Evolutionary conservation across 164 flowering plant genomes (phyloP), one percentile per base, ranked within the genome.

Genomic region (Liriodendron chinense): DNA sequence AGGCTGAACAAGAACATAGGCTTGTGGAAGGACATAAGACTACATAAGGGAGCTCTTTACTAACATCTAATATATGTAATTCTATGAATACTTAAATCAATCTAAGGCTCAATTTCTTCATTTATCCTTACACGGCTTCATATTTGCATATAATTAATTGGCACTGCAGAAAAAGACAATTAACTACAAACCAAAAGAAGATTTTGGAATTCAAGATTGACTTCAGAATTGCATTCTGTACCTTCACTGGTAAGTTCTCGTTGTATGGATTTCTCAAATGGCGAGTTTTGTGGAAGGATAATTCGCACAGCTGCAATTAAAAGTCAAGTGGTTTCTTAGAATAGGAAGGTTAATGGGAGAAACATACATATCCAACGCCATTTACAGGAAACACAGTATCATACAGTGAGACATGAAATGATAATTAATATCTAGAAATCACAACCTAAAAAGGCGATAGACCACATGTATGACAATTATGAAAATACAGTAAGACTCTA

Each of bases 161-260:
- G 43, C 43, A 34, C 43, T 4, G 5, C 43, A 34, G 43, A 34
- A 34, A 34, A 34, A 34, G 43, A 34, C 43, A 34, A 34, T 34
- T 34, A 4, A 34, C 43, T 34, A 53, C 59, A 53, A 12, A 53
- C 26, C 12, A 0, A 25, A 7, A 65, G 34, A 8, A 56, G 9
- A 49, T 53, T 21, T 20, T 16, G 64, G 7, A 64, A 43, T 8
- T 9, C 47, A 50, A 68, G 25, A 9, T 34, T 13, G 69, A 65
- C 50, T 21, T 23, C 47, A 14, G 49, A 24, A 49, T 25, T 2
- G 0, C 48, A 63, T 34, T 34, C 18, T 70, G n/a, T 90, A 94
- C 98, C 98, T 94, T 94, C 75, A 94, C 98, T 25, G 98, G 98
- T 65, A 94, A 83, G 84, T 93, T 93, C 79, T 94, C 98, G 84